Percentiles rank a stretch among this genome's conserved stretches.
Conservation (phyloP, 169 alveolate genomes). For the Cryptosporidium ryanae region DNA sequence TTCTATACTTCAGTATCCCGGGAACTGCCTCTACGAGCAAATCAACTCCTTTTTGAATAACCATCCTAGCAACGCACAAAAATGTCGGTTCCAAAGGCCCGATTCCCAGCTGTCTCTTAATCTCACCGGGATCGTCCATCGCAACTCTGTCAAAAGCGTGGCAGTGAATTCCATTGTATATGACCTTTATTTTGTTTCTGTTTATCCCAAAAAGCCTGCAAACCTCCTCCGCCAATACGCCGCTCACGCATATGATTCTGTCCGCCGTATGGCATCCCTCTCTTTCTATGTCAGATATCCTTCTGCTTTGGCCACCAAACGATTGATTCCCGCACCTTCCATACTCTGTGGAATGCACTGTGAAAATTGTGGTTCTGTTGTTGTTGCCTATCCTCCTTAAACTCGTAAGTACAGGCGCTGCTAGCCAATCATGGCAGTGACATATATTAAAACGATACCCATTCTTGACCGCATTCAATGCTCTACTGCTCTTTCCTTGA, state of each 20-base stretch:
- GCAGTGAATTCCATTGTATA: conserved; percentile 81
- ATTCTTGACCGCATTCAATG: conserved; percentile 31
- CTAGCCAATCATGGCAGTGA: conserved; percentile 86
- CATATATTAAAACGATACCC: conserved; percentile 78
- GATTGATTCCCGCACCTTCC: conserved; percentile 85
- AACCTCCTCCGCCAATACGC: conserved; percentile 83
- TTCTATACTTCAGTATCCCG: conserved; percentile 76
- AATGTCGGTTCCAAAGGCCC: conserved; percentile 85
- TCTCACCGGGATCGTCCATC: conserved; percentile 76
- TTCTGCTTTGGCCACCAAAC: conserved; percentile 81
- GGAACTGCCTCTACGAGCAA: conserved; percentile 79
- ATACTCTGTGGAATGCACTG: conserved; percentile 85
- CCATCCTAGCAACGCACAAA: conserved; percentile 84
- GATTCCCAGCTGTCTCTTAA: conserved; percentile 78
- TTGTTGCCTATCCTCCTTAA: conserved; percentile 60
- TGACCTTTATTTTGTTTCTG: conserved; percentile 75
- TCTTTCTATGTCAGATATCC: conserved; percentile 80
- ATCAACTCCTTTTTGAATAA: conserved; percentile 85
- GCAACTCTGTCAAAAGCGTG: conserved; percentile 80
- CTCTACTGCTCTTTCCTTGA: not conserved
- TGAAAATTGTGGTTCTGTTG: conserved; percentile 78
- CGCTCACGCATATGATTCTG: conserved; percentile 83
- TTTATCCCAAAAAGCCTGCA: conserved; percentile 77
- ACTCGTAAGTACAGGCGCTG: conserved; percentile 80
- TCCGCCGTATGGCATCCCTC: conserved; percentile 84